Evolutionary conservation across 2,329 filamentous ascomycete species (phyloP), one percentile per base, ranked within the genome.

Genomic region (Trichoderma atrobrunneum): DNA sequence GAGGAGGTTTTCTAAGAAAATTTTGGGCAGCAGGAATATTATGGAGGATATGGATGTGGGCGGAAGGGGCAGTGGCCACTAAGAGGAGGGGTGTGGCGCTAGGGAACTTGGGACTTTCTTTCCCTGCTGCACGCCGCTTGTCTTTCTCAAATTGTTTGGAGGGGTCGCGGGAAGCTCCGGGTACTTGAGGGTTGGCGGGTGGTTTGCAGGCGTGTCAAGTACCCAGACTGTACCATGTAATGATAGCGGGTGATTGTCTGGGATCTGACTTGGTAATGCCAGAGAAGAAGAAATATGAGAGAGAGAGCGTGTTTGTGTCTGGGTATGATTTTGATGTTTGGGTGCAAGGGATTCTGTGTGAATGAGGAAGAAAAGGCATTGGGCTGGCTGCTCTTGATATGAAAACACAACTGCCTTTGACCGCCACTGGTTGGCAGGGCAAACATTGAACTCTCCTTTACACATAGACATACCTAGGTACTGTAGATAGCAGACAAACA

Each of bases 11-110:
- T 36, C 34, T 78, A 81, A 78, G 79, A 81, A 78, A 80, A 80
- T 74, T 78, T 81, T 81, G 80, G 80, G 80, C 80, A 79, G 79
- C 77, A 78, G 80, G 76, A 78, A 79, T 74, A 76, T 26, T 26
- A 26, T 26, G 26, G 26, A 77, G n/a, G 28, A 59, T 24, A 39
- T 63, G 21, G 76, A 79, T 77, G 78, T 78, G 77, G 76, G 71
- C 76, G 76, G 79, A 77, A 76, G 77, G 77, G 77, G 79, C 77
- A 75, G 73, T 75, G 76, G 76, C 74, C 73, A 74, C 57, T 68
- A 51, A 51, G 43, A 43, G 30, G 60, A 57, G 64, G 60, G 63
- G 64, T 64, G 51, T 61, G 57, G 64, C 43, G 64, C 43, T 62
- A 68, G 48, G n/a, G 36, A 16, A 39, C 36, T 39, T 39, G 36